Evolutionary conservation across 148 eudicot genomes (phyloP), one percentile per base, ranked within the genome.

Genomic region (Spergularia marina): DNA sequence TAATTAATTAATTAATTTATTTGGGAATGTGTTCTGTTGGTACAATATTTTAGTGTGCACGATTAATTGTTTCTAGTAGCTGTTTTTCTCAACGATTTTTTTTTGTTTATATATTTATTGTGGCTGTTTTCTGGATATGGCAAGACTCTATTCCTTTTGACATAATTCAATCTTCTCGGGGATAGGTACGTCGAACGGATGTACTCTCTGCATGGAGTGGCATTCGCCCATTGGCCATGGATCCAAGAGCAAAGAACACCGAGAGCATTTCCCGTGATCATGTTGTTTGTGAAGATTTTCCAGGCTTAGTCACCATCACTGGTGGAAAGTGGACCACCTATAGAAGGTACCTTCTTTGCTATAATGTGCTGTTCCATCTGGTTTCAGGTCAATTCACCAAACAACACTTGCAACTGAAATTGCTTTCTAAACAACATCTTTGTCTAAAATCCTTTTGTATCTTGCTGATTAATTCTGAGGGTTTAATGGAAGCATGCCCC

Each of bases 281-380:
- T 80, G 94, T 95, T 74, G 96, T 95, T 12, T 84, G 85, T 79
- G 98, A 95, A 91, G 99, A 95, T 73, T 80, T 79, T 73, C 96
- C 99, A 36, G 99, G 99, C 82, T 77, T 95, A 77, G 97, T 95
- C 53, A 95, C 99, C 40, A 92, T 95, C 56, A 90, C 99, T 23
- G 99, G 99, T 89, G 99, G 99, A 82, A 95, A 95, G 81, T 95
- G 99, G 99, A 95, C 99, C 12, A 95, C 99, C 12, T 92, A 95
- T 78, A 90, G 99, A 85, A 87, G 97, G 97, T 90, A 84, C 6
- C n/a, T 71, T 76, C 53, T 65, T 71, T 72, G 54, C 12, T 25
- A 62, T 25, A 30, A 12, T 34, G 14, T 20, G 64, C 6, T 10
- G 64, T 20, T 9, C 34, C 47, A 44, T 68, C 13, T 51, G 51